Percentiles rank a stretch among this genome's conserved stretches.
These are phyloP conservation scores for Monilinia fructicola DNA, from an alignment of 2,329 filamentous ascomycete genomes.

Conservation along the genomic window DNA sequence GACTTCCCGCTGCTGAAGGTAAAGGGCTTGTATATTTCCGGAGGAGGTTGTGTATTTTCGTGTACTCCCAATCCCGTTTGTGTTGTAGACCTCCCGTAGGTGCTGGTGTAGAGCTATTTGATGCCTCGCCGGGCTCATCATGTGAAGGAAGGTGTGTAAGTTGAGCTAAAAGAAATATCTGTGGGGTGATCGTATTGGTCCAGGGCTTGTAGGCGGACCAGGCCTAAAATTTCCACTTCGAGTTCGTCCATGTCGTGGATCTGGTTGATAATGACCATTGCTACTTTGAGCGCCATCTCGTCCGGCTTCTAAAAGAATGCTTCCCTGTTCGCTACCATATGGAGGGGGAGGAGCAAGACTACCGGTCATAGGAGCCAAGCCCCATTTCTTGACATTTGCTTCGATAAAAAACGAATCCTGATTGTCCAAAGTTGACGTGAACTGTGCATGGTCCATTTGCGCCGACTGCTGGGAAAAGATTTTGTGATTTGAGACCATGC, in stretches of 20 bases:
- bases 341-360: conserved; percentile 92
- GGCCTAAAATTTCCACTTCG: conserved; percentile 77
- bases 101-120: conserved; percentile 41
- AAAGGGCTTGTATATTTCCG: conserved; percentile 68
- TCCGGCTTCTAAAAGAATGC: conserved; percentile 88
- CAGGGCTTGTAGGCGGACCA: conserved; percentile 74
- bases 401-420: conserved; percentile 99
- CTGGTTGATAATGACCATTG: conserved; percentile 42
- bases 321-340: conserved; percentile 95
- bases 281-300: conserved; percentile 53
- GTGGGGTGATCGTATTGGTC: conserved; percentile 89
- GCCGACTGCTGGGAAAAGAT: conserved; percentile 97
- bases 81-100: conserved; percentile 29
- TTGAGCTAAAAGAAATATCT: conserved; percentile 89
- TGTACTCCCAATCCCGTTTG: conserved; percentile 31
- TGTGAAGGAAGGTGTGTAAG: conserved; percentile 68
- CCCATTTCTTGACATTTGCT: conserved; percentile 99
- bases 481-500: conserved; percentile 89
- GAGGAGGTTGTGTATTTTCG: conserved; percentile 63
- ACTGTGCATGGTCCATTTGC: conserved; percentile 90
- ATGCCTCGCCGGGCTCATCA: conserved; percentile 60
- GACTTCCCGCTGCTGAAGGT: conserved; percentile 50
- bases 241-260: conserved; percentile 63
- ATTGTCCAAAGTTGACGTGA: conserved; percentile 97
- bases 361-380: conserved; percentile 90